These are phyloP conservation scores for Lentinula aciculospora DNA, from an alignment of 768 basidiomycete genomes.

Conservation along the genomic window DNA sequence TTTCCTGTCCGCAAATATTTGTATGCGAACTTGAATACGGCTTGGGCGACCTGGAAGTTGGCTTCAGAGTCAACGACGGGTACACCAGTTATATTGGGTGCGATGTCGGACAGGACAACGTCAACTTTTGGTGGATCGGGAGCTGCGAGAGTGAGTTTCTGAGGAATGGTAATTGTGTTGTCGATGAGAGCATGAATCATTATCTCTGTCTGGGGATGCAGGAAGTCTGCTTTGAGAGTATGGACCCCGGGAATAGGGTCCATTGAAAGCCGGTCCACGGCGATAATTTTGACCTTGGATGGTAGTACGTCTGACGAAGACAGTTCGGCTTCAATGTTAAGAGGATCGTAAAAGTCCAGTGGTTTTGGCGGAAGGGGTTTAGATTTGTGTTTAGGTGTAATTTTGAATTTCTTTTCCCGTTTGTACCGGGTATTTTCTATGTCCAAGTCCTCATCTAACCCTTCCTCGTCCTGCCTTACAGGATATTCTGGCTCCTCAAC, in stretches of 20 bases:
- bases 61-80: constrained; percentile 55
- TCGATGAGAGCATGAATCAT: constrained; percentile 36
- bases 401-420: constrained; percentile 9
- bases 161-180: constrained; percentile 18
- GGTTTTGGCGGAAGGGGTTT: constrained; percentile 2
- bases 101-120: constrained; percentile 87
- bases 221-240: constrained; percentile 74
- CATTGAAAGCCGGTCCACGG: constrained; percentile 78
- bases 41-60: constrained; percentile 68
- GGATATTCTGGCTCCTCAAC: constrained; percentile 19
- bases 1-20: constrained; percentile 44
- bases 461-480: neutral
- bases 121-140: constrained; percentile 47
- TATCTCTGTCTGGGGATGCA: constrained; percentile 43
- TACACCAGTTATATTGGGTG: constrained; percentile 77
- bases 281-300: constrained; percentile 52
- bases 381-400: neutral
- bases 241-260: constrained; percentile 67
- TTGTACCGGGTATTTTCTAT: neutral
- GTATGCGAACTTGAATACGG: constrained; percentile 66
- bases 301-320: neutral
- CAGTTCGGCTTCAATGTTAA: constrained; percentile 32
- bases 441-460: neutral
- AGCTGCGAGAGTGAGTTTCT: constrained; percentile 15
- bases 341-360: constrained; percentile 29